These are phyloP conservation scores for Tylopilus subfusipes DNA, from an alignment of 768 basidiomycete species.

Conservation along the genomic window DNA sequence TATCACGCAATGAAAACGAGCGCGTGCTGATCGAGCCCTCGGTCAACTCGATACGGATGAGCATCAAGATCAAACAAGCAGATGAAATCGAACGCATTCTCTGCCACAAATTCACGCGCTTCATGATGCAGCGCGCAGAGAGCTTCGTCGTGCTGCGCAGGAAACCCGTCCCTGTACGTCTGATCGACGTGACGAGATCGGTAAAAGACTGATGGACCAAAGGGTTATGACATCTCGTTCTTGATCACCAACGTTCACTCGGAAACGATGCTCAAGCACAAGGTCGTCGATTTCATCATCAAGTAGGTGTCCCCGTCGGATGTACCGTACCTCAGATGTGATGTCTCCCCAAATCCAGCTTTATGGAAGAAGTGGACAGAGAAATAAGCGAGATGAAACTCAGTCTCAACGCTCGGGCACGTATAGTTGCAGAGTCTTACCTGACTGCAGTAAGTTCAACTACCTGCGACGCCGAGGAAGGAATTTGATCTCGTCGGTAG, in stretches of 20 bases:
- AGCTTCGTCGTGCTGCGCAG: constrained; percentile 94
- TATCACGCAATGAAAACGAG: constrained; percentile 97
- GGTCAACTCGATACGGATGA: constrained; percentile 93
- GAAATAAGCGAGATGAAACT: constrained; percentile 99
- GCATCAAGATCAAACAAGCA: constrained; percentile 98
- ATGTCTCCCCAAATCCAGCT: constrained; percentile 42
- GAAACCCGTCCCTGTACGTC: constrained; percentile 81
- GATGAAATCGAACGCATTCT: constrained; percentile 98
- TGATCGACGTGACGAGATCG: constrained; percentile 13
- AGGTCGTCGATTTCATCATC: constrained; percentile 99
- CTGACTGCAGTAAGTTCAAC: constrained; percentile 69
- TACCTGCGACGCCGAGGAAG: neutral
- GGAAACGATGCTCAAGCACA: constrained; percentile 99
- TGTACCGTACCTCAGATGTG: neutral
- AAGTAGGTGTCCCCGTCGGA: constrained; percentile 55
- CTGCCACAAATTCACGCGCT: constrained; percentile 97
- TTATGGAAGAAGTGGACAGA: constrained; percentile 99
- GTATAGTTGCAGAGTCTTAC: constrained; percentile 97
- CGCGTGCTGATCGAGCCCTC: constrained; percentile 96
- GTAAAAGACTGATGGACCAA: constrained; percentile 3
- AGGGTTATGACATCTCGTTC: constrained; percentile 99
- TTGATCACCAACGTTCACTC: constrained; percentile 95
- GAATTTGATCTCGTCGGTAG: constrained; percentile 13
- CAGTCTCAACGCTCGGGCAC: constrained; percentile 90
- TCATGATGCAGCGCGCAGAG: constrained; percentile 99